A percentile compares a stretch with the other conserved stretches of the same genome.
These are phyloP conservation scores for Cucumis cinereus DNA, from an alignment of 306 rosid genomes.

Conservation along the genomic window DNA sequence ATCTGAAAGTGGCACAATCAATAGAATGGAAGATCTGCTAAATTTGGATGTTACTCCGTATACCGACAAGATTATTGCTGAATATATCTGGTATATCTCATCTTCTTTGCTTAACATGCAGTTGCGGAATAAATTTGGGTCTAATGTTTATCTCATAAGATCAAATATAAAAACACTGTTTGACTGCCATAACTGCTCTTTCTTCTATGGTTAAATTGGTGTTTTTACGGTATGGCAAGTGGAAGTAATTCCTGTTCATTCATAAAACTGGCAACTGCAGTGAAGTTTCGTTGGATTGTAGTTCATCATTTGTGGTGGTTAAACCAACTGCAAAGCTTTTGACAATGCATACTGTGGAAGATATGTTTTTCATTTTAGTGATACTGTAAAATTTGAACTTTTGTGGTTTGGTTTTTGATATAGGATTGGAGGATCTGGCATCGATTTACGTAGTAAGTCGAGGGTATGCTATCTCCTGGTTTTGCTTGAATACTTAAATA, in stretches of 20 bases:
- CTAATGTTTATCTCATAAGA: neutral
- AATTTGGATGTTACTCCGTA: constrained; percentile 72
- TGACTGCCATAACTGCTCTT: neutral
- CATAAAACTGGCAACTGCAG: neutral
- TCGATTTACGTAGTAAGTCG: constrained; percentile 94
- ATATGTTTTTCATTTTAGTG: neutral
- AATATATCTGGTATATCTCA: constrained; percentile 70
- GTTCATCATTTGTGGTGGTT: neutral
- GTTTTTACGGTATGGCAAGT: neutral
- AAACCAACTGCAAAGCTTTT: neutral
- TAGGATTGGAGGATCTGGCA: constrained; percentile 95
- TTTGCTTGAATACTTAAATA: neutral
- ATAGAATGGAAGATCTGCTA: constrained; percentile 65
- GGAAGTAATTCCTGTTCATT: neutral
- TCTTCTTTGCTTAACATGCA: neutral
- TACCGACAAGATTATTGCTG: constrained; percentile 87
- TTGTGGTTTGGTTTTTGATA: constrained; percentile 6
- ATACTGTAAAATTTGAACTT: constrained; percentile 6
- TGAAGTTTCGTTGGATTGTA: neutral
- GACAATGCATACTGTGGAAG: neutral
- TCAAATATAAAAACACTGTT: neutral
- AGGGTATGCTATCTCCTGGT: constrained; percentile 38
- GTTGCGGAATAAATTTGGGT: too few species aligned
- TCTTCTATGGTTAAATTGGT: neutral
- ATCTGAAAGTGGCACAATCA: constrained; percentile 51